phyloP scores from a whole-genome alignment of 257 asterid species.

The Nicotiana benthamiana region DNA sequence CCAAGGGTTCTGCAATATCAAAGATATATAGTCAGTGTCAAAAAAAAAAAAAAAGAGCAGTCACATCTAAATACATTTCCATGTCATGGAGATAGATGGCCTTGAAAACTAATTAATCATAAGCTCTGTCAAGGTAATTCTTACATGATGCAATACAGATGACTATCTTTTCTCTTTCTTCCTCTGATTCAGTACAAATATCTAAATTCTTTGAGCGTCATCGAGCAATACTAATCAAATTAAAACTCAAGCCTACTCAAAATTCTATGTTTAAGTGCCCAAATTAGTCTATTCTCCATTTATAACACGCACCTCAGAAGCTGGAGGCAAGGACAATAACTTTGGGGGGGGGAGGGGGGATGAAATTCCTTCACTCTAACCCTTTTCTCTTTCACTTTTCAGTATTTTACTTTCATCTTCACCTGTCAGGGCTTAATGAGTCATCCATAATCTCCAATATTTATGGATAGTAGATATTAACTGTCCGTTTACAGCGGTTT shows the following conservation, averaged over 20 bases:
- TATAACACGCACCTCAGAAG: neutral
- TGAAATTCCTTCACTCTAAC: neutral
- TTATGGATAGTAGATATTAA: neutral
- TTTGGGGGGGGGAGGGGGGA: too few relatives aligned
- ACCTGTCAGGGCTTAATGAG: neutral
- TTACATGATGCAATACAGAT: neutral
- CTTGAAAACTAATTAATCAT: neutral
- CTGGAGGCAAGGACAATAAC: neutral
- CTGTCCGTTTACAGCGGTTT: neutral
- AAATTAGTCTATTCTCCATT: neutral
- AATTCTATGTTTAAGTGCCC: neutral
- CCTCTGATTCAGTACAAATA: neutral
- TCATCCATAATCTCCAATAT: neutral
- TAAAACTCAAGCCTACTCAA: neutral
- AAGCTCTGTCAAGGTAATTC: neutral
- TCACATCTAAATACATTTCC: neutral
- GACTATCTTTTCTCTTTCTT: neutral
- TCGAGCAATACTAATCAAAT: neutral
- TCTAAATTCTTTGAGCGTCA: neutral
- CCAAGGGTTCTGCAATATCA: constrained; percentile 85
- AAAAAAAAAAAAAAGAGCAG: neutral
- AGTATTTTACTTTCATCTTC: neutral
- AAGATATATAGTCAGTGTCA: neutral
- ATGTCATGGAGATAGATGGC: neutral
- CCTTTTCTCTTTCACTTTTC: neutral